phyloP scores from a whole-genome alignment of 305 asterid genomes.

The Rubia tinctorum region DNA sequence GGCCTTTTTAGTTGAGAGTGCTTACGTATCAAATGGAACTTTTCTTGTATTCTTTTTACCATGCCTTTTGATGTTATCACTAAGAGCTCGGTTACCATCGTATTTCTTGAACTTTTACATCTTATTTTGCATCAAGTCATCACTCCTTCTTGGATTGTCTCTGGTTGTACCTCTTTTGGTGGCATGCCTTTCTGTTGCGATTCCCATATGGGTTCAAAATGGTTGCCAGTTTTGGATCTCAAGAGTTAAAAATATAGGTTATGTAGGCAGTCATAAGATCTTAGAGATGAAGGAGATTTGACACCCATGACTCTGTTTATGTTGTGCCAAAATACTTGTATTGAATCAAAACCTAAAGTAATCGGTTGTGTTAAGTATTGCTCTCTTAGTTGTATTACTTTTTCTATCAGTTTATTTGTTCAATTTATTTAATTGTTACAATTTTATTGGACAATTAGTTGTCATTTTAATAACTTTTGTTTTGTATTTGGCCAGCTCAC shows the following conservation, averaged over 20 bases:
- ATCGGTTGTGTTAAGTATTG: neutral
- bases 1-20: constrained; percentile 1
- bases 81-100: constrained; percentile 15
- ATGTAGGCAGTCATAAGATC: constrained; percentile 48
- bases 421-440: no score
- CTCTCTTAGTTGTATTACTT: neutral
- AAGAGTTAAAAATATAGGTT: constrained; percentile 48
- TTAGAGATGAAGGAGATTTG: constrained; percentile 75
- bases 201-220: constrained; percentile 92
- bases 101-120: constrained; percentile 17
- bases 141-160: constrained; percentile 96
- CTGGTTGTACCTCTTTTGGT: constrained; percentile 96
- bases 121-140: constrained; percentile 80
- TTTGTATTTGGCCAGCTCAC: neutral
- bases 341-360: neutral
- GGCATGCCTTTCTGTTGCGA: constrained; percentile 92
- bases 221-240: constrained; percentile 89
- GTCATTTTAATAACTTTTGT: neutral
- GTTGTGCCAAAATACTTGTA: neutral
- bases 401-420: neutral
- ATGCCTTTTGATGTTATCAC: constrained; percentile 1
- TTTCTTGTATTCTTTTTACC: neutral
- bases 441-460: neutral
- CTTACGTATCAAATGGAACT: neutral
- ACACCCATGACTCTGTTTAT: constrained; percentile 7